A percentile compares a stretch with the other conserved stretches of the same genome.
Conservation (phyloP, 192 early-diverging fungal genomes). For the Gonapodya sp. region DNA sequence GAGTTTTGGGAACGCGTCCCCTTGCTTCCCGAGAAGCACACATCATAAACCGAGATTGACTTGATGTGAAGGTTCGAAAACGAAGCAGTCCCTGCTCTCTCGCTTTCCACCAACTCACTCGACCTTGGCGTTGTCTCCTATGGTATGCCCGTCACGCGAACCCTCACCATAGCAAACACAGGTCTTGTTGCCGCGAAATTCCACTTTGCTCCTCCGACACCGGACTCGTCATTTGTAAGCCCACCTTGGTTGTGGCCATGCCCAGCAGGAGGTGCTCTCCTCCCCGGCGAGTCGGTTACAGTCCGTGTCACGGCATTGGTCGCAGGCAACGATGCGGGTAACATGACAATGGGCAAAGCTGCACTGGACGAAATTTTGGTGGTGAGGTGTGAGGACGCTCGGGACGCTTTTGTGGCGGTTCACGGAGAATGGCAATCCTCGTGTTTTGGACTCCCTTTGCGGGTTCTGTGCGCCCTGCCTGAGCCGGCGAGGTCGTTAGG, state of each 20-base stretch:
- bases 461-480: slow-evolving; percentile 49
- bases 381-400: slow-evolving; percentile 66
- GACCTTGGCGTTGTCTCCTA: slow-evolving; percentile 65
- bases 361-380: slow-evolving; percentile 68
- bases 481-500: slow-evolving; percentile 33
- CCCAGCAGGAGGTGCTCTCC: slow-evolving; percentile 56
- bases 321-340: neutral
- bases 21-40: neutral
- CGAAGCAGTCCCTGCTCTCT: slow-evolving; percentile 61
- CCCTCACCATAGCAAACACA: slow-evolving; percentile 58
- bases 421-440: slow-evolving; percentile 58
- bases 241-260: slow-evolving; percentile 61
- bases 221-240: neutral
- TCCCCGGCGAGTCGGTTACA: slow-evolving; percentile 45
- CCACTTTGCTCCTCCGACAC: neutral
- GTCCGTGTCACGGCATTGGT: neutral
- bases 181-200: slow-evolving; percentile 34
- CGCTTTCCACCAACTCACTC: slow-evolving; percentile 43
- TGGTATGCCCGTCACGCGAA: slow-evolving; percentile 31
- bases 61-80: slow-evolving; percentile 66
- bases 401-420: slow-evolving; percentile 76
- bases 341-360: slow-evolving; percentile 27
- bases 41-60: neutral
- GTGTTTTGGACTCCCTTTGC: slow-evolving; percentile 65
- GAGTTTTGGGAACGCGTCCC: neutral